Base-by-base conservation (phyloP, 257 asterid species). In the Gentiana macrophylla region DNA sequence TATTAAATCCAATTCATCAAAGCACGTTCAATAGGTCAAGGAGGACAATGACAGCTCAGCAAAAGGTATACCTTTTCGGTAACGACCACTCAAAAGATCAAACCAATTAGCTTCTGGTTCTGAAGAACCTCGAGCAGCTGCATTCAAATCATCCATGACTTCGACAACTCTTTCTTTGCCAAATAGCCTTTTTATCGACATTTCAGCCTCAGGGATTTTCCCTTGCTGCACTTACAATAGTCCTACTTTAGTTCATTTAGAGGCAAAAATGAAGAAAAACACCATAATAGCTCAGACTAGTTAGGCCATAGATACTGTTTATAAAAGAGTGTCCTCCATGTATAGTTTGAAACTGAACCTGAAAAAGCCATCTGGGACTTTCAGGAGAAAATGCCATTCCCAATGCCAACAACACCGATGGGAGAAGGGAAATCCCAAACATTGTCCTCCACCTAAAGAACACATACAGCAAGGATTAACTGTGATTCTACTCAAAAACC, bases 301-400 rank as follows among this genome's bases (percentile, higher is more conserved):
- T 50, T 34, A 10, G 4, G 10, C 37, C 47, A 24, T 53, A 13
- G 45, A 55, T 4, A 12, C 49, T n/a, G 53, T 24, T 6, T 24
- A 11, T 5, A 12, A 24, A 33, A 32, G 24, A n/a, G 33, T 41
- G 24, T 53, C 9, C 24, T 43, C 50, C 32, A 52, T 34, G 32
- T 4, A 37, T 12, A 32, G 59, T 46, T 46, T 47, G 12, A 5
- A 37, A 35, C 10, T 48, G 56, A 52, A 80, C 86, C 94, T 90
- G 96, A 71, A 77, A 90, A 71, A 90, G 93, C 97, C 97, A 90
- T 50, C 96, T 78, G 11, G 97, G 97, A 70, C 96, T 90, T 80
- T 90, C 97, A 13, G 97, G 97, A 72, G 91, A 86, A 75, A 90
- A 78, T 59, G 79, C 78, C 97, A 90, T 90, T 72, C 97, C 97